Evolutionary conservation across 371 early-diverging fungal species (phyloP), one percentile per base, ranked within the genome.

Genomic region (Mucor racemosus): DNA sequence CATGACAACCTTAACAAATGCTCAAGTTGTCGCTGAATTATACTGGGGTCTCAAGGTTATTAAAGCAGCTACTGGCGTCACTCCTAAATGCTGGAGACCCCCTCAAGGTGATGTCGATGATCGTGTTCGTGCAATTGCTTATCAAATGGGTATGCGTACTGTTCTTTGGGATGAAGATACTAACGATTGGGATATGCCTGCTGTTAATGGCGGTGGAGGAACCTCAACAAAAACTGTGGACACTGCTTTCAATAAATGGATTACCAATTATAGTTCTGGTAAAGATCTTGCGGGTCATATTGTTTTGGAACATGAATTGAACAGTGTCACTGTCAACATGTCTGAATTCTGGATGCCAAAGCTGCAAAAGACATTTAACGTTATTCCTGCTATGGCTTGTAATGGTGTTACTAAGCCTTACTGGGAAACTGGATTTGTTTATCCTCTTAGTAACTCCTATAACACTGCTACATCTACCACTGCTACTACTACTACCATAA

Each of bases 1-100:
- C 9, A 76, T 88, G 79, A 84, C 88, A 17, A 72, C 82, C 5
- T 67, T 73, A 35, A 71, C 77, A 34, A 85, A 82, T 62, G 79
- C 79, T 7, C 68, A 81, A 39, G 72, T 82, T 13, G 81, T 86
- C 35, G 82, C 88, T 33, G 86, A 89, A 57, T 59, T 88, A 26
- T 77, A 85, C 54, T 81, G 81, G 79, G 26, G 26, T 3, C 26
- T 26, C 26, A 26, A 26, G 26, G 26, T 3, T 3, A 26, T 26
- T 26, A 26, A 26, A 26, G 26, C 26, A 26, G 26, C 26, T 26
- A 26, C 26, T 26, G 26, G 26, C 3, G 26, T 26, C 26, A 26
- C 26, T 26, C 26, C 26, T 26, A 26, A 26, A 26, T 26, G 26
- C 3, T 26, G 26, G 26, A 26, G 26, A 26, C 26, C 26, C 26